These are phyloP conservation scores for Pleodorina starrii DNA, from an alignment of 139 green algal genomes.

Conservation along the genomic window DNA sequence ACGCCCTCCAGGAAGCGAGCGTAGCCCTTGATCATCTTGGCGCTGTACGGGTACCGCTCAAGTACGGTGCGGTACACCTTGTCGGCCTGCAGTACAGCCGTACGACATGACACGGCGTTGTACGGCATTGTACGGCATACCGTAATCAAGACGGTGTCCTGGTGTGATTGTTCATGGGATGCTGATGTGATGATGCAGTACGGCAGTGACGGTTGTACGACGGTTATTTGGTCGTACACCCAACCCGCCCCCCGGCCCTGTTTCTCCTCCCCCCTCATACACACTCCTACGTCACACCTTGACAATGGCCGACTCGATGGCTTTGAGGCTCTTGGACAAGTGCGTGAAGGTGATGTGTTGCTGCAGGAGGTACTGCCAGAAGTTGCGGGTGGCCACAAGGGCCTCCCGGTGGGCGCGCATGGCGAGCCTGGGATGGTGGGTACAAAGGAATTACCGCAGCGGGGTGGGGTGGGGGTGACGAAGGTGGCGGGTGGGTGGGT, in stretches of 20 bases:
- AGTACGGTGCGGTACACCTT: constrained; percentile 61
- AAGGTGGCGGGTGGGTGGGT: neutral
- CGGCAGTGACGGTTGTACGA: no score
- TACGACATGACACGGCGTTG: no score
- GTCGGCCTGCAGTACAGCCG: constrained; percentile 54
- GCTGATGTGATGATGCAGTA: no score
- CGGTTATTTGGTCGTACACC: no score
- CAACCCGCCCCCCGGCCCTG: no score
- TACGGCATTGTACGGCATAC: no score
- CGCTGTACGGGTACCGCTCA: constrained; percentile 58
- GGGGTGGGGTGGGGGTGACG: neutral
- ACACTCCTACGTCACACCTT: no score
- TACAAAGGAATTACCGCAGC: neutral
- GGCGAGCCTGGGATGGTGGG: neutral
- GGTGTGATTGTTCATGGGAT: no score
- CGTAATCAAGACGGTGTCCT: no score
- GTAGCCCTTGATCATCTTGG: constrained; percentile 63
- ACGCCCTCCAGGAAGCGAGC: constrained; percentile 65
- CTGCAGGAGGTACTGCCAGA: constrained; percentile 66
- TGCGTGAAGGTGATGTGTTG: constrained; percentile 56
- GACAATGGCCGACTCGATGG: constrained; percentile 34
- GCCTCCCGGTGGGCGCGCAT: constrained; percentile 47
- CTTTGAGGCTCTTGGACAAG: constrained; percentile 46
- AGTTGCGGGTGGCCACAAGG: constrained; percentile 61
- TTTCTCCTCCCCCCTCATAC: no score